Evolutionary conservation across 2,329 filamentous ascomycete species (phyloP).

Genomic region (Albifimbria verrucaria): DNA sequence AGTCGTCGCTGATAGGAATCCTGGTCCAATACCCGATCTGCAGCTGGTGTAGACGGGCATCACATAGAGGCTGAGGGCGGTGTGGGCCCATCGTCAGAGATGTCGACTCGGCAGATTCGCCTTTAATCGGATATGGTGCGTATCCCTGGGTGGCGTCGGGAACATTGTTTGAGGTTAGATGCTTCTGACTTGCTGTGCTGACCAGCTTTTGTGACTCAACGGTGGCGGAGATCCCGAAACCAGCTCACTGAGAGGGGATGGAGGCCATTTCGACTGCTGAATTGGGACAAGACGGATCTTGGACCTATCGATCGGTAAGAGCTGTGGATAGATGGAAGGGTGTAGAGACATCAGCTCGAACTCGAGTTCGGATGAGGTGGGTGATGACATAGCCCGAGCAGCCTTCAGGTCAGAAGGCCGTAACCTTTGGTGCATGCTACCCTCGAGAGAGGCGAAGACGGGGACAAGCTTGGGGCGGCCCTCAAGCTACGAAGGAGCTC

Average conservation of each 20-base stretch:
- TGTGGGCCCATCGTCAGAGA: not conserved
- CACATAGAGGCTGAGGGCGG: too few species aligned
- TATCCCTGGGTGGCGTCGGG: too few species aligned
- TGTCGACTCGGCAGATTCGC: not conserved
- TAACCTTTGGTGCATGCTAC: constrained; percentile 11
- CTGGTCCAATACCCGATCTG: constrained; percentile 29
- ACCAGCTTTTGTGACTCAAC: too few species aligned
- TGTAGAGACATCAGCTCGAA: constrained; percentile 17
- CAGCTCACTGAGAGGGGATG: too few species aligned
- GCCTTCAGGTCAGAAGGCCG: constrained; percentile 9
- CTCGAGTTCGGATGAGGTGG: constrained; percentile 12
- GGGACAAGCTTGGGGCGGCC: not conserved
- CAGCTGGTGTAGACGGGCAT: constrained; percentile 16
- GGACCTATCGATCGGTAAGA: constrained; percentile 10
- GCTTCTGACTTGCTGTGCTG: too few species aligned
- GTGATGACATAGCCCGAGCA: constrained; percentile 10
- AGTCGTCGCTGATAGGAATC: constrained; percentile 21
- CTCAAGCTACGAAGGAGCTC: not conserved
- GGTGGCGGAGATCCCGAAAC: too few species aligned
- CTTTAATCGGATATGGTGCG: too few species aligned
- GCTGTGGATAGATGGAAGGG: constrained; percentile 10
- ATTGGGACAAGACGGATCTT: constrained; percentile 2
- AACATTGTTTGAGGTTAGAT: too few species aligned
- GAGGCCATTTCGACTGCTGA: too few species aligned
- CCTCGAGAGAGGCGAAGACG: not conserved